Conservation (phyloP, 2,329 filamentous ascomycete genomes). For the Nannizziopsis barbatae region DNA sequence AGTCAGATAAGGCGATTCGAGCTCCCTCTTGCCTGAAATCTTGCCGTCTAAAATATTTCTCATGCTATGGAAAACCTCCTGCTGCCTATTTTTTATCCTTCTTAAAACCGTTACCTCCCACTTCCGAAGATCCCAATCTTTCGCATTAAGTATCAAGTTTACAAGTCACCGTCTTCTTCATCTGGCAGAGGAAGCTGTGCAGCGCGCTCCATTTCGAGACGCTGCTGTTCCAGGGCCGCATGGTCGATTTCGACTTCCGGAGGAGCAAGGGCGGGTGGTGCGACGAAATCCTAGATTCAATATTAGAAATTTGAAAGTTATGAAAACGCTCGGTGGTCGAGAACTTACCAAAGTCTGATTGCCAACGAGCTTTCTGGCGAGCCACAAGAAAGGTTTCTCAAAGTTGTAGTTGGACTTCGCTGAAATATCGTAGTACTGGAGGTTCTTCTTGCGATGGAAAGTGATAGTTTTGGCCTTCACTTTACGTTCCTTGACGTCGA, state of each 20-base stretch:
- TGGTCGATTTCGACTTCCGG: conserved; percentile 85
- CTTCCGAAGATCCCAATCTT: background rate
- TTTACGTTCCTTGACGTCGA: conserved; percentile 99
- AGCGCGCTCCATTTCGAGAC: conserved; percentile 77
- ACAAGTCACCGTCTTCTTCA: conserved; percentile 67
- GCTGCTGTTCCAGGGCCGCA: conserved; percentile 67
- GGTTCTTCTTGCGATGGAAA: conserved; percentile 99
- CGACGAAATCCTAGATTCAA: conserved; percentile 72
- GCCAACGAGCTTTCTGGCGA: conserved; percentile 94
- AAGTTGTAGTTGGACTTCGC: conserved; percentile 98
- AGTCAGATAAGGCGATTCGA: conserved; percentile 8
- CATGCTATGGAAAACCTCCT: conserved; percentile 3
- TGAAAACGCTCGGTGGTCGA: background rate
- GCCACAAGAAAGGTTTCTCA: conserved; percentile 96
- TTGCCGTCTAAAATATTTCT: conserved; percentile 11
- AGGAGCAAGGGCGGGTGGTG: conserved; percentile 84
- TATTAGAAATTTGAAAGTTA: conserved; percentile 17
- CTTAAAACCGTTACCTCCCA: conserved; percentile 1
- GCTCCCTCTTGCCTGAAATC: conserved; percentile 6
- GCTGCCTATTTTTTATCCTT: conserved; percentile 1
- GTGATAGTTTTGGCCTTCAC: conserved; percentile 99
- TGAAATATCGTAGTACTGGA: conserved; percentile 99
- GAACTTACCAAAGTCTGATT: conserved; percentile 67
- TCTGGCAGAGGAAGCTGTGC: conserved; percentile 77
- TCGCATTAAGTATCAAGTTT: conserved; percentile 18